These are phyloP conservation scores for apple (Malus domestica) DNA, from an alignment of 306 rosid genomes.

Conservation along the genomic window DNA sequence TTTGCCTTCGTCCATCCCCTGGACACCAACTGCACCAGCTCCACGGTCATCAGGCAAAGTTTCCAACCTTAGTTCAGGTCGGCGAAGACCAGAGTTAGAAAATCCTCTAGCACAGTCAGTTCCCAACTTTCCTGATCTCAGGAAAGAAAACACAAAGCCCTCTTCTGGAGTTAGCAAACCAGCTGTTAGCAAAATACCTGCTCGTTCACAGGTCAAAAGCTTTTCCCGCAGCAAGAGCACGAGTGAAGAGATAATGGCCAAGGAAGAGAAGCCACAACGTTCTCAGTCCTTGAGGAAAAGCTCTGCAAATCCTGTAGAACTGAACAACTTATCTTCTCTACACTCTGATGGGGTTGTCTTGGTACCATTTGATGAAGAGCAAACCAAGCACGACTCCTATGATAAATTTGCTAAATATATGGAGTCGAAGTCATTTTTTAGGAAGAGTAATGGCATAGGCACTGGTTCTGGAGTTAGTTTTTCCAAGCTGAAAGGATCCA, in stretches of 20 bases:
- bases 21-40: constrained; percentile 36
- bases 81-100: constrained; percentile 59
- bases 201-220: constrained; percentile 63
- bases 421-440: constrained; percentile 55
- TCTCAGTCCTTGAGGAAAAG: constrained; percentile 56
- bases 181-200: constrained; percentile 46
- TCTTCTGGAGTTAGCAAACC: constrained; percentile 63
- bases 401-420: constrained; percentile 36
- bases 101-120: constrained; percentile 81
- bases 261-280: constrained; percentile 72
- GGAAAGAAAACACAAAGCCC: constrained; percentile 96
- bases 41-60: constrained; percentile 49
- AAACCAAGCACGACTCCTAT: constrained; percentile 36
- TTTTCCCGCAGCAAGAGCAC: constrained; percentile 57
- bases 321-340: constrained; percentile 44
- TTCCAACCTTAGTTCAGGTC: constrained; percentile 47
- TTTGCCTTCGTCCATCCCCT: constrained; percentile 49
- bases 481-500: constrained; percentile 55
- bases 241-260: constrained; percentile 49
- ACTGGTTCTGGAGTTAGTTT: constrained; percentile 42
- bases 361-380: constrained; percentile 66
- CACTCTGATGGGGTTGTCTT: constrained; percentile 57
- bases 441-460: constrained; percentile 56
- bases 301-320: constrained; percentile 54
- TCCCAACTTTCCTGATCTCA: constrained; percentile 89